phyloP scores from a whole-genome alignment of 306 rosid species.

The Rosa multiflora region DNA sequence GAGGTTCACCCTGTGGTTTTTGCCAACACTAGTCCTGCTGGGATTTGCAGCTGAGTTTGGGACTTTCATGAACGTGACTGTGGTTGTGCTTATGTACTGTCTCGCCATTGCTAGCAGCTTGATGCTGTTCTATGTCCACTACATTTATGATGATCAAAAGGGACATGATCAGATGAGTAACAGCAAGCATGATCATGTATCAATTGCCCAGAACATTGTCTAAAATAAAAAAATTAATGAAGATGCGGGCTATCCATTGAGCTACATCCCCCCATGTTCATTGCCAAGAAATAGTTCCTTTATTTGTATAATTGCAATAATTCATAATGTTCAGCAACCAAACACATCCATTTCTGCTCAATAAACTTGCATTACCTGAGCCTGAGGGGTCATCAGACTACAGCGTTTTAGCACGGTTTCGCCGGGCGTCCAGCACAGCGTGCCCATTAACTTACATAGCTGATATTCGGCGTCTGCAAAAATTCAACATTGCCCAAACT shows the following conservation, averaged over 20 bases:
- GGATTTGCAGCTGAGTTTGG: conserved; percentile 18
- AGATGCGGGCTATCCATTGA: too few relatives aligned
- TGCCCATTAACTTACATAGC: conserved; percentile 79
- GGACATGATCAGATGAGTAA: not conserved
- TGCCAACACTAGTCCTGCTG: conserved; percentile 13
- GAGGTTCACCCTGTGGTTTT: conserved; percentile 8
- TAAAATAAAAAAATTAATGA: too few relatives aligned
- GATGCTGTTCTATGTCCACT: conserved; percentile 15
- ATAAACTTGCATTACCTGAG: not conserved
- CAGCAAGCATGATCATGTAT: not conserved
- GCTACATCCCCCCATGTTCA: too few relatives aligned
- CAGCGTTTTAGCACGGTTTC: conserved; percentile 74
- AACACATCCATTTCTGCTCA: too few relatives aligned
- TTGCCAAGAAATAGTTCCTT: too few relatives aligned
- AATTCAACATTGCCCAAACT: not conserved
- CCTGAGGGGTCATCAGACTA: conserved; percentile 58
- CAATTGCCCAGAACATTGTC: not conserved
- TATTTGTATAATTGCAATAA: not conserved
- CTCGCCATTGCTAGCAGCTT: conserved; percentile 10
- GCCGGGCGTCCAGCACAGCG: conserved; percentile 74
- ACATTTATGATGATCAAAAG: conserved; percentile 4
- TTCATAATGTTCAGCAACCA: not conserved
- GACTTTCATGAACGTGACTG: not conserved
- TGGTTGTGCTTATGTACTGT: not conserved
- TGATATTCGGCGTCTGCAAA: conserved; percentile 85